Conservation (phyloP, 257 asterid species). For the Gynochthodes officinalis region DNA sequence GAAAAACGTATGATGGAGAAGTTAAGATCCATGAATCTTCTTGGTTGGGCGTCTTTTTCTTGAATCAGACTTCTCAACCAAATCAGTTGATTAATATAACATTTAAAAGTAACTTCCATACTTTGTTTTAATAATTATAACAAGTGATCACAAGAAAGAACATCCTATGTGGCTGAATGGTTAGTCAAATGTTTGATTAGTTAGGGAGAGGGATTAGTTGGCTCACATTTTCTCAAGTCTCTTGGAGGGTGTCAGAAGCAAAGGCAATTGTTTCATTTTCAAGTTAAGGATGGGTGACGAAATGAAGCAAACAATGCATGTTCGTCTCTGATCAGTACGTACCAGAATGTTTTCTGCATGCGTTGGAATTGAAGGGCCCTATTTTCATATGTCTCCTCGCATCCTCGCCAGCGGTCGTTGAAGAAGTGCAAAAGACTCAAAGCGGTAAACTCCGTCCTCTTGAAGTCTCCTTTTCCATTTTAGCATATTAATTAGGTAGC, state of each 20-base stretch:
- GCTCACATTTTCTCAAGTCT: too few relatives aligned
- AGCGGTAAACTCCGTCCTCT: not conserved
- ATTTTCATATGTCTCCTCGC: too few relatives aligned
- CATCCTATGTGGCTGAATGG: too few relatives aligned
- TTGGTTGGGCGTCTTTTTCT: constrained; percentile 6
- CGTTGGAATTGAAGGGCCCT: too few relatives aligned
- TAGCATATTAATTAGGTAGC: not conserved
- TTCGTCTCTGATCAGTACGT: not conserved
- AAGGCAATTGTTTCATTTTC: constrained; percentile 20
- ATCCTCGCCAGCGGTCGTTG: not conserved
- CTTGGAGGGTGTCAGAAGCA: constrained; percentile 22
- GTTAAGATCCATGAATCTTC: constrained; percentile 9
- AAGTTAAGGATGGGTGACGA: constrained; percentile 19
- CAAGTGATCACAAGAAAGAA: too few relatives aligned
- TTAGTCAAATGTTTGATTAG: too few relatives aligned
- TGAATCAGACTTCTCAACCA: constrained; percentile 1
- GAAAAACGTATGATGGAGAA: constrained; percentile 13
- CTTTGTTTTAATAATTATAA: too few relatives aligned
- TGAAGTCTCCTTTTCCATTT: not conserved
- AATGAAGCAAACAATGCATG: constrained; percentile 29
- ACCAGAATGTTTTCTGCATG: not conserved
- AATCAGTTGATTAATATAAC: not conserved
- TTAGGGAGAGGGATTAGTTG: too few relatives aligned
- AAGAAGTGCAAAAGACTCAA: constrained; percentile 20
- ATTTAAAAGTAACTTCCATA: too few relatives aligned